phyloP scores from a whole-genome alignment of 2,329 filamentous ascomycete species.

The Paecilomyces formosus region DNA sequence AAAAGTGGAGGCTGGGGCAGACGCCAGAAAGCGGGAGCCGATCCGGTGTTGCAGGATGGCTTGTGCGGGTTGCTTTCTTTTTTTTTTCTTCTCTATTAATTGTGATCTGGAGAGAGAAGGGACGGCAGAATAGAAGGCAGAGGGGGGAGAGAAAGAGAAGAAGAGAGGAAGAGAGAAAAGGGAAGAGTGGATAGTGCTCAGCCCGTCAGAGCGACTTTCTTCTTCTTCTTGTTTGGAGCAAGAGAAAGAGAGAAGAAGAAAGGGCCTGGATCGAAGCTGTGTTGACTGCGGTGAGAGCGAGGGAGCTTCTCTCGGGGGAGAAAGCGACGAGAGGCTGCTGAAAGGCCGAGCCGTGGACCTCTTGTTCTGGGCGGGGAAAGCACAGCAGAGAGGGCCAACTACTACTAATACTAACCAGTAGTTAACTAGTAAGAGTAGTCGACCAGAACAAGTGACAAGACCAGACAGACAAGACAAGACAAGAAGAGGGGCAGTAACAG shows the following conservation, averaged over 20 bases:
- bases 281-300: no score
- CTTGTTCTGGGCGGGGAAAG: no score
- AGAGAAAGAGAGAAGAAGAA: conserved; percentile 13
- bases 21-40: background rate
- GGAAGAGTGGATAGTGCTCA: background rate
- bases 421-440: no score
- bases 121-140: conserved; percentile 1
- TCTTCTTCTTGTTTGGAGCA: background rate
- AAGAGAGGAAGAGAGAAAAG: conserved; percentile 4
- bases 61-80: conserved; percentile 2
- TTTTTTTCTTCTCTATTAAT: background rate
- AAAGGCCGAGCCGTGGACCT: no score
- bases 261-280: background rate
- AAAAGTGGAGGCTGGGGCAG: conserved; percentile 19
- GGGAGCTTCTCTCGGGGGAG: no score
- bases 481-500: conserved; percentile 1
- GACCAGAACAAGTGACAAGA: background rate
- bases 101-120: conserved; percentile 5
- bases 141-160: conserved; percentile 3
- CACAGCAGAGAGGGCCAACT: no score
- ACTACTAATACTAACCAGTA: no score
- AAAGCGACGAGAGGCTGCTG: no score
- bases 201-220: no score
- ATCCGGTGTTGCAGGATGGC: conserved; percentile 8
- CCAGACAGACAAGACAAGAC: conserved; percentile 5